Conservation (phyloP, 2,329 filamentous ascomycete species). For the Mycogone perniciosa region DNA sequence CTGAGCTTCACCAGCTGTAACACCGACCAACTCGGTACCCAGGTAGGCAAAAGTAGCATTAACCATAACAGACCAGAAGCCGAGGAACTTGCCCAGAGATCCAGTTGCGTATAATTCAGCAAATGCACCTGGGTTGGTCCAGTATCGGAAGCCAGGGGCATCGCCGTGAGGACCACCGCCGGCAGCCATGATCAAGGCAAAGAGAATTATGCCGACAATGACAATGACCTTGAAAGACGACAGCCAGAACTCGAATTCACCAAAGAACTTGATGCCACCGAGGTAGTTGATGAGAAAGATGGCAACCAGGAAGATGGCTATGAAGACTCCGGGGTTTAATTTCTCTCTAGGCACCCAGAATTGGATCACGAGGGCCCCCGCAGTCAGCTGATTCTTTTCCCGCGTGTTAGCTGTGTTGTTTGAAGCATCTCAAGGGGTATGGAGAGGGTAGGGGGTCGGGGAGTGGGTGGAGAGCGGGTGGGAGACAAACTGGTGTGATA, state of each 20-base stretch:
- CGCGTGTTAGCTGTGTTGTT: no score
- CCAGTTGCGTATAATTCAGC: constrained; percentile 23
- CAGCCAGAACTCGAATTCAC: constrained; percentile 58
- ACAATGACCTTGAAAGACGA: constrained; percentile 63
- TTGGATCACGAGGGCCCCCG: constrained; percentile 69
- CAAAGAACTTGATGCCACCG: constrained; percentile 58
- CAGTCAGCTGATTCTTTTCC: constrained; percentile 65
- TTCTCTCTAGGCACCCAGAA: constrained; percentile 63
- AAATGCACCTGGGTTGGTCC: constrained; percentile 51
- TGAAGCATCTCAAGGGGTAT: no score
- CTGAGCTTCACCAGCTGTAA: constrained; percentile 72
- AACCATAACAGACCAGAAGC: constrained; percentile 65
- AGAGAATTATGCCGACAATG: constrained; percentile 59
- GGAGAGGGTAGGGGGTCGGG: no score
- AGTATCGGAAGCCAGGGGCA: constrained; percentile 60
- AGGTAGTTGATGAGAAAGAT: constrained; percentile 61
- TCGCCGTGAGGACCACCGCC: constrained; percentile 60
- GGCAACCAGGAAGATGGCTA: constrained; percentile 60
- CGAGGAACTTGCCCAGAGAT: constrained; percentile 47
- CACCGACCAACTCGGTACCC: constrained; percentile 69
- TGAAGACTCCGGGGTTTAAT: constrained; percentile 74
- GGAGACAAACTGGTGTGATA: constrained; percentile 50
- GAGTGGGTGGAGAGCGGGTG: no score
- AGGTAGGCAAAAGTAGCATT: constrained; percentile 75
- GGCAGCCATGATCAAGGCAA: constrained; percentile 56